Evolutionary conservation across 108 stramenopile genomes (phyloP), one percentile per base, ranked within the genome.

Genomic region (Pseudonitzschia multiseries): DNA sequence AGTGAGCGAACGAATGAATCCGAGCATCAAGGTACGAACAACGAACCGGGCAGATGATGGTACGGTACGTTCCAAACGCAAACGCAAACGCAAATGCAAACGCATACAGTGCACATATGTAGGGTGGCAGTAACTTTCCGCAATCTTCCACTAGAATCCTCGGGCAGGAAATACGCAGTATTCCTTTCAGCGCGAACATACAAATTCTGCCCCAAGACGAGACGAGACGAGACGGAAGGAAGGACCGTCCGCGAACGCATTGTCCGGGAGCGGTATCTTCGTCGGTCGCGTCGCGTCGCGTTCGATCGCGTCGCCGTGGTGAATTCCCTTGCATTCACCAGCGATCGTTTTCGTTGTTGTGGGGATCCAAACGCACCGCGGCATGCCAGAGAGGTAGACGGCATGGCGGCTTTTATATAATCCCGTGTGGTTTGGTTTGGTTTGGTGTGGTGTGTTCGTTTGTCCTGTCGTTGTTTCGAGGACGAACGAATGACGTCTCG

Each of bases 131-230:
- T 26, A 56, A 56, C 54, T 56, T 56, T 56, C 54, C 54, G 54
- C 54, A 56, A 56, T 56, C 54, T 56, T 56, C 54, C 54, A 24
- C 50, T 51, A 51, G n/a, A 51, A 24, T 56, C 54, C 54, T 56
- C 26, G 1, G 54, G 24, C 54, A 56, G 54, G 54, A 56, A 56
- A 56, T 56, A 56, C 54, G 54, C 54, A 56, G 54, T 56, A 56
- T 26, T 56, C 54, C 54, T 56, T 56, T 56, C 54, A 56, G 54
- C 22, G 54, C 54, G 54, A 56, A 56, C 54, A 56, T 56, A 56
- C 54, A 56, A 56, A 56, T 56, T 56, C 54, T 56, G 54, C 54
- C 54, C 54, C 54, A n/a, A 51, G 50, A 51, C 50, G 46, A 1
- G 13, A 48, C 18, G 46, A 48, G 6, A 42, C 2, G 1, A 2